A percentile compares a stretch with the other conserved stretches of the same genome.
phyloP scores from a whole-genome alignment of 1,284 basidiomycete genomes.

The Tilletia indica region DNA sequence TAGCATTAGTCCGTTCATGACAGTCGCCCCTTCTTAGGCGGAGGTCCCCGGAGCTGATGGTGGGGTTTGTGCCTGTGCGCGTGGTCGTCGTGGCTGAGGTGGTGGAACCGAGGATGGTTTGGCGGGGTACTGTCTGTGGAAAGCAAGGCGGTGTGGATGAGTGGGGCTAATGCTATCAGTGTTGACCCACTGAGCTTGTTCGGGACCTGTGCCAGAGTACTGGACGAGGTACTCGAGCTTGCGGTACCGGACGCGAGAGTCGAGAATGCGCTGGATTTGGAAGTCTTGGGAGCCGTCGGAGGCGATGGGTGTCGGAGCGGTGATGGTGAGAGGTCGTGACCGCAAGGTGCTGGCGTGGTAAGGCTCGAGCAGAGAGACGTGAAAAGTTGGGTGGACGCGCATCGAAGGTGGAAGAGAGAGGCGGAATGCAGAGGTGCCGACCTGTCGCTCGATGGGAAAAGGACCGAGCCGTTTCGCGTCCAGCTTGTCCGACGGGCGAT shows the following conservation, averaged over 20 bases:
- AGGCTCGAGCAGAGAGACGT: too few species aligned
- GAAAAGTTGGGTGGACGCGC: too few species aligned
- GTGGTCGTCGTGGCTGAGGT: background rate
- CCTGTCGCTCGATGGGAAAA: too few species aligned
- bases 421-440: too few species aligned
- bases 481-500: constrained; percentile 4
- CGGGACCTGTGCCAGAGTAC: background rate
- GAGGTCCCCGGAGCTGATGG: background rate
- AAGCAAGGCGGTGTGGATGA: background rate
- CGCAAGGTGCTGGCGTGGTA: background rate
- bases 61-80: background rate
- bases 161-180: background rate
- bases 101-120: background rate
- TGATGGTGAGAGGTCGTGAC: background rate
- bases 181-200: background rate
- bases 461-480: constrained; percentile 5
- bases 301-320: background rate
- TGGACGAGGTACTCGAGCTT: background rate
- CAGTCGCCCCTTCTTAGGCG: background rate
- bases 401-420: too few species aligned
- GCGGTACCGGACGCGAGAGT: background rate
- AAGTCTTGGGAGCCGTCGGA: background rate
- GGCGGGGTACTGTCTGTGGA: background rate
- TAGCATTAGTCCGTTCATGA: background rate
- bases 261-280: background rate